Percentiles rank a stretch among this genome's conserved stretches.
Conservation (phyloP, 176 grass and related monocot genomes). For the Lolium multiflorum region DNA sequence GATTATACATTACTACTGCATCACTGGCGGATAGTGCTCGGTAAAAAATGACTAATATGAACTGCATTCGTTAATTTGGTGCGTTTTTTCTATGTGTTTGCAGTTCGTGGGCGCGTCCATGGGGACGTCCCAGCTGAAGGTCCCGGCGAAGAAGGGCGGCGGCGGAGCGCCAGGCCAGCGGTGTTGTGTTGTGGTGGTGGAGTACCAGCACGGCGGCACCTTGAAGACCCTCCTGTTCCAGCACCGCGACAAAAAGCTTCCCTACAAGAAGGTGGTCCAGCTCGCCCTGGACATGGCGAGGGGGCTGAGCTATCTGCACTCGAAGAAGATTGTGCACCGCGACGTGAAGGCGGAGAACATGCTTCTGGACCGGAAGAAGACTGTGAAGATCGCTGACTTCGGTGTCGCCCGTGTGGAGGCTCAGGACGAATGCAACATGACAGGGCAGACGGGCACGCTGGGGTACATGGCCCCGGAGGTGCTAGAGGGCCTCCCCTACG, state of each 20-base stretch:
- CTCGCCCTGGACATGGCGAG: constrained; percentile 75
- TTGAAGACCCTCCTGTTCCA: constrained; percentile 75
- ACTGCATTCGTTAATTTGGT: neutral
- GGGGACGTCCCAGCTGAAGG: constrained; percentile 73
- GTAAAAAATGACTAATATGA: neutral
- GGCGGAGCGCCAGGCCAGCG: constrained; percentile 36
- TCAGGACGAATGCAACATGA: constrained; percentile 62
- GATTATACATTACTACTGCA: neutral
- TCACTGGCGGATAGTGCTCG: too few relatives aligned
- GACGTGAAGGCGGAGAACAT: constrained; percentile 97
- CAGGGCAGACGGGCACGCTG: constrained; percentile 85
- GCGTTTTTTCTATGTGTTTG: neutral
- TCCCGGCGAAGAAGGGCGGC: constrained; percentile 48
- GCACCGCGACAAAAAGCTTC: constrained; percentile 67
- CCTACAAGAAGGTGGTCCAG: constrained; percentile 65
- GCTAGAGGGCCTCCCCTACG: constrained; percentile 76
- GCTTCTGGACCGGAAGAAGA: constrained; percentile 68
- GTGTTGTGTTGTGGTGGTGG: constrained; percentile 80
- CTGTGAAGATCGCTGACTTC: constrained; percentile 90
- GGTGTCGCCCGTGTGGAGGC: constrained; percentile 89
- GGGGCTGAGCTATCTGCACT: constrained; percentile 85
- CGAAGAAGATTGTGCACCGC: constrained; percentile 77
- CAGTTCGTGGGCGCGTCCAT: constrained; percentile 92
- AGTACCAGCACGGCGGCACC: constrained; percentile 77
- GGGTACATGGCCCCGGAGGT: constrained; percentile 97